Conservation (phyloP, 345 rosid genomes). For the Brassica nigra region DNA sequence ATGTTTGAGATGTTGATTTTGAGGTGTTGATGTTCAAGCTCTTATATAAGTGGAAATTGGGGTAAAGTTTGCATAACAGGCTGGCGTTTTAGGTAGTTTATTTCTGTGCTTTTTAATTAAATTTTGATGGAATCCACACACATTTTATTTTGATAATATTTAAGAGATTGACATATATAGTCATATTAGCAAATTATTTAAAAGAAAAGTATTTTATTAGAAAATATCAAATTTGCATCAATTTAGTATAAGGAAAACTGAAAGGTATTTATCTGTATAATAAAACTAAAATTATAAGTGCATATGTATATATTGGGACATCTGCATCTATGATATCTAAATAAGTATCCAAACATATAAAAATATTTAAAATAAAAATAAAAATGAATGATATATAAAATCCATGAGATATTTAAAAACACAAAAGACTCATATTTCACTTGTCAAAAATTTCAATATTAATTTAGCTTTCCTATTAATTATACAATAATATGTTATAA, state of each 20-base stretch:
- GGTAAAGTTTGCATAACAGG: neutral
- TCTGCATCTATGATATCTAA: too few relatives aligned
- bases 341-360: too few relatives aligned
- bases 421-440: too few relatives aligned
- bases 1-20: conserved; percentile 10
- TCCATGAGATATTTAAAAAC: too few relatives aligned
- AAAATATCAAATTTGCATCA: neutral
- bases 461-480: too few relatives aligned
- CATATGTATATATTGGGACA: neutral
- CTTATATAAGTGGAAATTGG: neutral
- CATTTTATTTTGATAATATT: neutral
- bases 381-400: too few relatives aligned
- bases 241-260: neutral
- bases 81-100: neutral
- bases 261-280: neutral
- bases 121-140: neutral
- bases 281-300: neutral
- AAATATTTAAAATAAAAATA: too few relatives aligned
- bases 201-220: neutral
- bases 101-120: neutral
- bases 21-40: neutral
- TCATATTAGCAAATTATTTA: neutral
- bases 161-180: neutral
- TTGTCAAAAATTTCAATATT: too few relatives aligned
- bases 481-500: too few relatives aligned